These are phyloP conservation scores for Begonia peltatifolia DNA, from an alignment of 306 rosid species.

Conservation along the genomic window DNA sequence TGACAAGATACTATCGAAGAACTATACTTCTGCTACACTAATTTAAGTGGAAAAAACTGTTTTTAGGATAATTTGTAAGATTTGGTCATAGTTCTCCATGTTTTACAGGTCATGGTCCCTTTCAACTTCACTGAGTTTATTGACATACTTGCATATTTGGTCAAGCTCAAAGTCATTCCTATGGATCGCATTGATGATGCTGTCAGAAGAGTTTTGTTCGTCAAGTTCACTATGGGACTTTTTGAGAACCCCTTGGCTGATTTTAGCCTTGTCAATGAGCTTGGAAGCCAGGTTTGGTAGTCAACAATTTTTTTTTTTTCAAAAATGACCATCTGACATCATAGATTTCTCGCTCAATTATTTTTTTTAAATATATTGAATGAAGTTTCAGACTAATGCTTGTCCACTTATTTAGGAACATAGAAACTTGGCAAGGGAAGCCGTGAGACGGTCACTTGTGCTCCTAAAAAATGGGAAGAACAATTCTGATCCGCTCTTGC, in stretches of 20 bases:
- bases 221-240: conserved; percentile 85
- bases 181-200: conserved; percentile 91
- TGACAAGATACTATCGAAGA: conserved; percentile 5
- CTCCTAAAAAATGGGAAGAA: conserved; percentile 86
- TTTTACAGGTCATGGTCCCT: conserved; percentile 80
- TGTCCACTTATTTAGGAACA: conserved; percentile 42
- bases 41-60: background rate
- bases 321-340: too few species aligned
- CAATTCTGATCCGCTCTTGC: conserved; percentile 46
- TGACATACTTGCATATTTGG: conserved; percentile 50
- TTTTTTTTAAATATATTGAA: too few species aligned
- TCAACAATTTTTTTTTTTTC: background rate
- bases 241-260: conserved; percentile 86
- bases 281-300: conserved; percentile 75
- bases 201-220: conserved; percentile 67
- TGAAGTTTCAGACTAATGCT: too few species aligned
- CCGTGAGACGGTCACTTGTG: conserved; percentile 86
- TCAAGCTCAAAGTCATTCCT: conserved; percentile 57
- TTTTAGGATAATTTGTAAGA: conserved; percentile 1
- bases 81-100: conserved; percentile 16
- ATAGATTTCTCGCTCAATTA: too few species aligned
- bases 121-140: conserved; percentile 50
- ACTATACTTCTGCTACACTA: background rate
- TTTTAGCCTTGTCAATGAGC: conserved; percentile 71
- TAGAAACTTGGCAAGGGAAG: conserved; percentile 83